phyloP scores from a whole-genome alignment of 371 early-diverging fungal species.

The Circinella umbellata region DNA sequence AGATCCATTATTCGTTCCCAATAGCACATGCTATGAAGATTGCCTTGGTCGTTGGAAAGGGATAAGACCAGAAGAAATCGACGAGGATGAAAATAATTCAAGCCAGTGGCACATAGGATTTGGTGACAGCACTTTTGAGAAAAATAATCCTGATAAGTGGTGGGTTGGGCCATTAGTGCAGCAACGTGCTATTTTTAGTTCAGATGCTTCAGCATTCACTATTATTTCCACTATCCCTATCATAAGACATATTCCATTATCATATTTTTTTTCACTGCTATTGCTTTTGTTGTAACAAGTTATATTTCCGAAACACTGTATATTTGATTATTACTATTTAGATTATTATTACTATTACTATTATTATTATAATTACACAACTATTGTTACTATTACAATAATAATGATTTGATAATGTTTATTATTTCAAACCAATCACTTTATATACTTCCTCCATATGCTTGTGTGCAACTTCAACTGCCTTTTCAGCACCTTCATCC shows the following conservation, averaged over 20 bases:
- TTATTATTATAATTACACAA: background rate
- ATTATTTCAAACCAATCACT: constrained; percentile 60
- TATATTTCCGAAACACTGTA: background rate
- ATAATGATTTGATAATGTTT: background rate
- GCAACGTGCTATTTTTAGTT: background rate
- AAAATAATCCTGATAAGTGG: constrained; percentile 17
- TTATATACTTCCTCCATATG: constrained; percentile 63
- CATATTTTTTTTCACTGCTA: background rate
- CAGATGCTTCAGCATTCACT: background rate
- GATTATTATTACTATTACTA: background rate
- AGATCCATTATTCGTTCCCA: constrained; percentile 16
- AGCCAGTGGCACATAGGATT: constrained; percentile 19
- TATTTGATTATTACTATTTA: background rate
- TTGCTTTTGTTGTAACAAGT: constrained; percentile 4
- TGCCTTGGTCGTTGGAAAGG: constrained; percentile 17
- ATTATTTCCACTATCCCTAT: background rate
- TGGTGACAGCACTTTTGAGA: constrained; percentile 10
- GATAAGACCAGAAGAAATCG: background rate
- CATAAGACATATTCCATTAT: background rate
- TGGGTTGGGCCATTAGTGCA: constrained; percentile 22
- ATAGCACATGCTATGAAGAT: constrained; percentile 12
- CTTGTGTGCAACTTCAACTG: constrained; percentile 53
- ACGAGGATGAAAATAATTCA: background rate
- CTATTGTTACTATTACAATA: background rate
- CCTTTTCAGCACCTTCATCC: constrained; percentile 65